phyloP scores from a whole-genome alignment of 2,329 filamentous ascomycete genomes.

The Cladosporium cucumerinum region DNA sequence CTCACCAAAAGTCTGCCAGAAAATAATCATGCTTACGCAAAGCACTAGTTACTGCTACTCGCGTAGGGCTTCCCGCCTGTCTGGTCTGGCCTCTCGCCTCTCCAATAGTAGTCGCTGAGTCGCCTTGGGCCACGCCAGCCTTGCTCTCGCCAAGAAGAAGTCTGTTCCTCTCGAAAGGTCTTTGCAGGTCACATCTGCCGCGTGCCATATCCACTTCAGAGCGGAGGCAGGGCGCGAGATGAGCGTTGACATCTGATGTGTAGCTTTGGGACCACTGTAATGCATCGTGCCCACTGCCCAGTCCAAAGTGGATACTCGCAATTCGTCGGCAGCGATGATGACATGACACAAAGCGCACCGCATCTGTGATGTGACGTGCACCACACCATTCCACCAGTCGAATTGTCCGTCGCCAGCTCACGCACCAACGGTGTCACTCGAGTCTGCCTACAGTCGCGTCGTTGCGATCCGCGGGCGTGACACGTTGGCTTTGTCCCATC shows the following conservation, averaged over 20 bases:
- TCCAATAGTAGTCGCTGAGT: not conserved
- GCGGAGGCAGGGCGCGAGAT: constrained; percentile 7
- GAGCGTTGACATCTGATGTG: constrained; percentile 8
- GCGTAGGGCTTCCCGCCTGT: not conserved
- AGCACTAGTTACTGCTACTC: not conserved
- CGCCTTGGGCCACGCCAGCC: not conserved
- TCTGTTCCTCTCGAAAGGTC: not conserved
- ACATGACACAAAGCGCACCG: constrained; percentile 11
- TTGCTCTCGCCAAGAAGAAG: constrained; percentile 7
- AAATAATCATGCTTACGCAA: constrained; percentile 7
- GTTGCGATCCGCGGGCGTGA: constrained; percentile 13
- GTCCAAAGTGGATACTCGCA: not conserved
- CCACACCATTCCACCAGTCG: constrained; percentile 5
- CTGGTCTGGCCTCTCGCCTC: constrained; percentile 5
- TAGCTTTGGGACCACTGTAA: not conserved
- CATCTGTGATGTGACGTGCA: constrained; percentile 13
- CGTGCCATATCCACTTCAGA: constrained; percentile 12
- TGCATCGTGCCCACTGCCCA: constrained; percentile 12
- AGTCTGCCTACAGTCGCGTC: not conserved
- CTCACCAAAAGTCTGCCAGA: constrained; percentile 8
- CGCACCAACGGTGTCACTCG: not conserved
- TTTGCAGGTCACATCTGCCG: constrained; percentile 9
- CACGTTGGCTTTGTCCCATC: constrained; percentile 7
- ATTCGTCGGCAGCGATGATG: constrained; percentile 2
- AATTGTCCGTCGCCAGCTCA: constrained; percentile 7